Evolutionary conservation across 768 basidiomycete species (phyloP).

Genomic region (Rhodotorula toruloides): DNA sequence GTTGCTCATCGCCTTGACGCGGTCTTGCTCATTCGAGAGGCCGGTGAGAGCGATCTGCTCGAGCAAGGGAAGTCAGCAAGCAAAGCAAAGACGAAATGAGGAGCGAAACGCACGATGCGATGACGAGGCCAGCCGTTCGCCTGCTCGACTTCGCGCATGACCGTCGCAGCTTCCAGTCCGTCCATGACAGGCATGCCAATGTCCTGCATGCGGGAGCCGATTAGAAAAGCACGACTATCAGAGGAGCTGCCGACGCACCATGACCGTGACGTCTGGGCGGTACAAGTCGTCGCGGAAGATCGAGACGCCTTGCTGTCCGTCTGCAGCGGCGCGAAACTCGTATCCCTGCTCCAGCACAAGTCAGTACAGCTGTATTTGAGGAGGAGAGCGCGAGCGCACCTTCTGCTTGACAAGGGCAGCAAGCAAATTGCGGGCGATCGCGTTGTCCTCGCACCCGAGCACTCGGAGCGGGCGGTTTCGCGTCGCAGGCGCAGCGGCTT

Average conservation of each 20-base stretch:
- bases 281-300: not conserved
- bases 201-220: too few relatives aligned
- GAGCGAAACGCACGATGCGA: not conserved
- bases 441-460: slow-evolving; percentile 6
- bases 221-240: too few relatives aligned
- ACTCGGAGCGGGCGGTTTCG: not conserved
- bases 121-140: not conserved
- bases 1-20: not conserved
- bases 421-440: not conserved
- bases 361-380: not conserved
- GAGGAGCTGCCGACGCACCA: too few relatives aligned
- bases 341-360: not conserved
- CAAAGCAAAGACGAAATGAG: not conserved
- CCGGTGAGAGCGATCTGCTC: slow-evolving; percentile 7
- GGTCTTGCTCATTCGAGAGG: not conserved
- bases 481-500: not conserved
- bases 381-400: too few relatives aligned
- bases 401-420: not conserved
- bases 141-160: not conserved
- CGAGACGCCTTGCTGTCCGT: not conserved
- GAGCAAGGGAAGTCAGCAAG: not conserved
- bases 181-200: slow-evolving; percentile 3
- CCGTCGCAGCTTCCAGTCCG: not conserved
- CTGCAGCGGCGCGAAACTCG: not conserved
- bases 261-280: slow-evolving; percentile 4